Evolutionary conservation across 2,329 filamentous ascomycete species (phyloP).

Genomic region (Plectosphaerella sp.): DNA sequence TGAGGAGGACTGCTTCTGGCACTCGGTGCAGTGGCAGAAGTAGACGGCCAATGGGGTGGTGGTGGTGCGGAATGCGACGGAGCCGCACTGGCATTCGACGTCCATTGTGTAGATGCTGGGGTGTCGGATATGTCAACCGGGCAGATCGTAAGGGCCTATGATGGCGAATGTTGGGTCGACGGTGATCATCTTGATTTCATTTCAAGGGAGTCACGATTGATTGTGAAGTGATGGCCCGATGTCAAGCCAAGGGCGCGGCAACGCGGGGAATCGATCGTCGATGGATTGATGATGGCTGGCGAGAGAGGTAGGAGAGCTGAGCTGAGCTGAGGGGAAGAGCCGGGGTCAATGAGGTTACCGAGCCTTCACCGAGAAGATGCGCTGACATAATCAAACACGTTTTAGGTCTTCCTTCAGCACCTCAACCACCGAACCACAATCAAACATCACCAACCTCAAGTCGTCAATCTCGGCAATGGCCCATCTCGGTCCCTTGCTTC

Average conservation of each 20-base stretch:
- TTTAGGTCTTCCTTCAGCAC: too few species aligned
- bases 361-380: too few species aligned
- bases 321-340: too few species aligned
- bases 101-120: constrained; percentile 7
- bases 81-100: constrained; percentile 34
- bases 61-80: constrained; percentile 29
- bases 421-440: too few species aligned
- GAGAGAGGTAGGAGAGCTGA: too few species aligned
- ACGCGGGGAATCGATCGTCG: not conserved
- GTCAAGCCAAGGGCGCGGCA: not conserved
- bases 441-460: too few species aligned
- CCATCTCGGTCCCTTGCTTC: not conserved
- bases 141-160: not conserved
- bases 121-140: constrained; percentile 10
- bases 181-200: not conserved
- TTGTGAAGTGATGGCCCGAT: not conserved
- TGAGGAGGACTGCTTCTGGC: constrained; percentile 38
- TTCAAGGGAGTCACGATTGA: too few species aligned
- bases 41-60: constrained; percentile 29
- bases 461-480: too few species aligned
- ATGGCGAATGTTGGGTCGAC: not conserved
- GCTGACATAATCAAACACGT: too few species aligned
- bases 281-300: too few species aligned
- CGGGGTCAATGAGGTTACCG: too few species aligned
- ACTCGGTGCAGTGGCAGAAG: constrained; percentile 42